A percentile compares a stretch with the other conserved stretches of the same genome.
Evolutionary conservation across 805 yeast species (phyloP).

Genomic region (Candida coleopterorum): DNA sequence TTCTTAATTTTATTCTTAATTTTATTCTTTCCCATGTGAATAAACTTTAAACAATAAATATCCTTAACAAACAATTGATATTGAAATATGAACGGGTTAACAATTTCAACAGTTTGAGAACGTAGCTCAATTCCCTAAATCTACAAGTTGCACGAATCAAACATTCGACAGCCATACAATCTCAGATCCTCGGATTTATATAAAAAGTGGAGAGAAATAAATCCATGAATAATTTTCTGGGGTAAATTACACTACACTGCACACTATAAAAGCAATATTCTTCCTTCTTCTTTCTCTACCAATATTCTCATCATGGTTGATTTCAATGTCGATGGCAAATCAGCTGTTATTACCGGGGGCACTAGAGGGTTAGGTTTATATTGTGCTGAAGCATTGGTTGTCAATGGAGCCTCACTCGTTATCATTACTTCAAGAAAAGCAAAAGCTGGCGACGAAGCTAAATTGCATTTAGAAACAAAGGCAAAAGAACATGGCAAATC

Average conservation of each 20-base stretch:
- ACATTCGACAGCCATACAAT: too few species aligned
- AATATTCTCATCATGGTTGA: conserved; percentile 31
- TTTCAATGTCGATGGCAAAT: conserved; percentile 52
- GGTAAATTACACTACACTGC: neutral
- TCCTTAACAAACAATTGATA: too few species aligned
- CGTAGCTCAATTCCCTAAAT: too few species aligned
- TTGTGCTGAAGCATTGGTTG: conserved; percentile 60
- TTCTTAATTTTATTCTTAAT: too few species aligned
- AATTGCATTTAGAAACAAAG: conserved; percentile 30
- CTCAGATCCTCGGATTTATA: neutral
- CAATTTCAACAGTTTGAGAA: too few species aligned
- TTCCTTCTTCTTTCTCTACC: neutral
- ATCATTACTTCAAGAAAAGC: conserved; percentile 62
- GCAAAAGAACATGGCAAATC: conserved; percentile 30
- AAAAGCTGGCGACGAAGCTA: conserved; percentile 58
- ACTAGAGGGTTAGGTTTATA: conserved; percentile 69
- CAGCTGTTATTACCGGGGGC: conserved; percentile 69
- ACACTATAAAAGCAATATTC: neutral
- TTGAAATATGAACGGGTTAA: too few species aligned
- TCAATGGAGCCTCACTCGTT: conserved; percentile 58
- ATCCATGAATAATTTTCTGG: neutral
- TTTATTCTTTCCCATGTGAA: too few species aligned
- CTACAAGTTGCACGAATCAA: too few species aligned
- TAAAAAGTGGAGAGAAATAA: neutral
- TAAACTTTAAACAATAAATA: too few species aligned